Conservation (phyloP, 75 land plant genomes). For the Picea sitchensis region DNA sequence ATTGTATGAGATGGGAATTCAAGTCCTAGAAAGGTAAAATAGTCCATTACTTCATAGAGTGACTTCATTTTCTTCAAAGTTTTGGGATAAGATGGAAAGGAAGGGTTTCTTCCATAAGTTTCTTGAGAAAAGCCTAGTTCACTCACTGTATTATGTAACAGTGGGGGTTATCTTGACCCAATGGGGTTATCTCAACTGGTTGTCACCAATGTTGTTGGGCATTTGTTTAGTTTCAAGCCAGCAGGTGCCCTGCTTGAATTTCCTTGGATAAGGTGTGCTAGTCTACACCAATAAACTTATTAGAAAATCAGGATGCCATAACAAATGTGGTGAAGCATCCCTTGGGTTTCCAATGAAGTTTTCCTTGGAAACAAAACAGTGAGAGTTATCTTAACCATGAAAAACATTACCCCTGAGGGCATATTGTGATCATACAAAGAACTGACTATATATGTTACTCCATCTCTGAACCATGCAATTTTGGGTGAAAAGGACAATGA, state of each 20-base stretch:
- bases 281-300: no score
- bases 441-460: no score
- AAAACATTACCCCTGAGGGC: neutral
- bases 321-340: no score
- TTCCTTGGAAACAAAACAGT: neutral
- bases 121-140: neutral
- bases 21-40: neutral
- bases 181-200: no score
- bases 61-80: neutral
- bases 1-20: neutral
- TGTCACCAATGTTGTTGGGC: no score
- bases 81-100: neutral
- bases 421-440: neutral
- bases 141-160: neutral
- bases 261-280: no score
- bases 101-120: neutral
- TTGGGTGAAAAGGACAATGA: no score
- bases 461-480: no score
- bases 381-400: neutral
- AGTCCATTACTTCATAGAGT: neutral
- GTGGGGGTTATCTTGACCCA: neutral
- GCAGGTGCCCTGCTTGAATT: no score
- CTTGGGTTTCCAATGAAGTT: no score
- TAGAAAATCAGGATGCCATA: no score
- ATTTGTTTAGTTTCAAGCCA: no score